Evolutionary conservation across 75 land plant species (phyloP).

Genomic region (Sequoia sempervirens): DNA sequence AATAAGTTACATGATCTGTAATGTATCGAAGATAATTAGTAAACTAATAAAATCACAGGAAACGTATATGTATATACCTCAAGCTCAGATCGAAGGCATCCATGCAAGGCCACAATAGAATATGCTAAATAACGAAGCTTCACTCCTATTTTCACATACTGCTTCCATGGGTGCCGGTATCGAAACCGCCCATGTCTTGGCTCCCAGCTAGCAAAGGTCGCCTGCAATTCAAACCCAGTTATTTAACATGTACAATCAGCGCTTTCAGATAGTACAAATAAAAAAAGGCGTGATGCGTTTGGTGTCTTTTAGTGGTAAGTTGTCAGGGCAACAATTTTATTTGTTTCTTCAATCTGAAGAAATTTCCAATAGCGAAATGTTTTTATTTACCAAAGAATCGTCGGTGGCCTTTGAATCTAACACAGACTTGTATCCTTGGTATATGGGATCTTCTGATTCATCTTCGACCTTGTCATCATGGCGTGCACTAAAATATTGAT

Average conservation of each 20-base stretch:
- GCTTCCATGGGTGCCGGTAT: conserved; percentile 52
- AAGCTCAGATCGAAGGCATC: conserved; percentile 13
- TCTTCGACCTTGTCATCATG: conserved; percentile 20
- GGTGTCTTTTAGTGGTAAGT: too few relatives aligned
- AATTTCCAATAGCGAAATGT: neutral
- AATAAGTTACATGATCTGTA: too few relatives aligned
- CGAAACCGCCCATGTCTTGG: conserved; percentile 34
- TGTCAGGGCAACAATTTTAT: too few relatives aligned
- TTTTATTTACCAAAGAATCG: conserved; percentile 47
- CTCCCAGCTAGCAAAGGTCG: neutral
- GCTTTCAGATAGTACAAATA: neutral
- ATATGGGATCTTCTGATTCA: conserved; percentile 40
- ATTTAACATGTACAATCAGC: too few relatives aligned
- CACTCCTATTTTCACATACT: too few relatives aligned
- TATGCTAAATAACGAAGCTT: too few relatives aligned
- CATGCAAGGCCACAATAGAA: too few relatives aligned
- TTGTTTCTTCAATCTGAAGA: too few relatives aligned
- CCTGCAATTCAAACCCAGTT: neutral
- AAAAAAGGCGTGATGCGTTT: too few relatives aligned
- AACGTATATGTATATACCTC: neutral
- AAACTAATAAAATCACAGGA: conserved; percentile 9
- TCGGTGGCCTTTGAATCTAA: conserved; percentile 65
- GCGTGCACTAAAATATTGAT: conserved; percentile 31
- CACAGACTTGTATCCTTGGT: conserved; percentile 52
- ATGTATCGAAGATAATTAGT: too few relatives aligned